These are phyloP conservation scores for Botrytis deweyae DNA, from an alignment of 2,329 filamentous ascomycete genomes.

Conservation along the genomic window DNA sequence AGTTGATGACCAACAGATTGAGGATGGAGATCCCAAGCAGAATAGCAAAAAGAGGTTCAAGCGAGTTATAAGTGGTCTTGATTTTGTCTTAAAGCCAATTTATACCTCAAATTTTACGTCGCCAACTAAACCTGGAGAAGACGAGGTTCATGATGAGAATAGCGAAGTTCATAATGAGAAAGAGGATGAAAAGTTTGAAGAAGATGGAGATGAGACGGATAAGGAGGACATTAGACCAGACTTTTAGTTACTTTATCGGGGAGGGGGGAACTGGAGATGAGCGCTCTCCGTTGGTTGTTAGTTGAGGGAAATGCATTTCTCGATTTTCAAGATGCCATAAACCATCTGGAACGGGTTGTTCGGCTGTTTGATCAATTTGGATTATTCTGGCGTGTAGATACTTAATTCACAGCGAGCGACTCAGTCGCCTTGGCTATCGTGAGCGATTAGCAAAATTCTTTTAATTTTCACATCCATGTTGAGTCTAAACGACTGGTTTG, in stretches of 20 bases:
- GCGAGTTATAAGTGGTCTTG: constrained; percentile 21
- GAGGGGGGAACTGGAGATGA: background rate
- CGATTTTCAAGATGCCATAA: background rate
- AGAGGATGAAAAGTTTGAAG: background rate
- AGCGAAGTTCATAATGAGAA: background rate
- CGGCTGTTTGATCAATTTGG: background rate
- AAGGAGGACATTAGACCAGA: background rate
- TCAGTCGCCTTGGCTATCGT: background rate
- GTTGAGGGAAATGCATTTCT: background rate
- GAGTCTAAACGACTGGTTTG: background rate
- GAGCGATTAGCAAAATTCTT: background rate
- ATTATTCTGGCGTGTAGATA: background rate
- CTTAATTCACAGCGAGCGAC: background rate
- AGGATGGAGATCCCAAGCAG: constrained; percentile 41
- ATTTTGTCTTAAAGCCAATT: constrained; percentile 23
- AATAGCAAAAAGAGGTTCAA: constrained; percentile 33
- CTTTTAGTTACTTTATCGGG: background rate
- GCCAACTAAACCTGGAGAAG: constrained; percentile 10
- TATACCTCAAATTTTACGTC: background rate
- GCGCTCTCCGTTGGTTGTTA: background rate
- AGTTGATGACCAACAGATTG: constrained; percentile 51
- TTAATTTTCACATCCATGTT: background rate
- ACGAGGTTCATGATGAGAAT: background rate
- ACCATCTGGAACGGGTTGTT: background rate
- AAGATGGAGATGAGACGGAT: background rate